phyloP scores from a whole-genome alignment of 129 eudicot genomes.

The Helichrysum umbraculigerum region DNA sequence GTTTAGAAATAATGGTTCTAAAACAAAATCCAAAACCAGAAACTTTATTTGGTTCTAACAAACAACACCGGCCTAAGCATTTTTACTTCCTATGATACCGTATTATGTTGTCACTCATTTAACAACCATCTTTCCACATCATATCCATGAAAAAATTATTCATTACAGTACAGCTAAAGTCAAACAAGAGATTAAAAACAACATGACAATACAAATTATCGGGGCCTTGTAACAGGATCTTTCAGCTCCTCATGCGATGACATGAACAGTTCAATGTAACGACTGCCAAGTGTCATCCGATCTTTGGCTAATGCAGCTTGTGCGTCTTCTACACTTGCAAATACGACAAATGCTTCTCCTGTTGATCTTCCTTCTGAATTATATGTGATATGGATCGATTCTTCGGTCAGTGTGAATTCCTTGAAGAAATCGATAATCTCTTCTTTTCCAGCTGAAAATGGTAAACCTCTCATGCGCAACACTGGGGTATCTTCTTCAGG shows the following conservation, averaged over 20 bases:
- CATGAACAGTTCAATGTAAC: slow-evolving; percentile 81
- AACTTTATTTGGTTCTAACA: not conserved
- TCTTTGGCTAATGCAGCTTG: slow-evolving; percentile 84
- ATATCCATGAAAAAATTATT: slow-evolving; percentile 17
- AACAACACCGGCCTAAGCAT: not conserved
- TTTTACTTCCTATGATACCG: not conserved
- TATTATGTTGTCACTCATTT: not conserved
- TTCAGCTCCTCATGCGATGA: slow-evolving; percentile 73
- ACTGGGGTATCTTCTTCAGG: slow-evolving; percentile 59
- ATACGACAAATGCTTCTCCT: slow-evolving; percentile 95
- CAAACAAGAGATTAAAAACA: not conserved
- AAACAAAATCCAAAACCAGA: not conserved
- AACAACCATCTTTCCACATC: slow-evolving; percentile 25
- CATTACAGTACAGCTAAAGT: slow-evolving; percentile 16
- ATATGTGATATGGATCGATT: slow-evolving; percentile 55
- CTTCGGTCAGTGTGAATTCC: slow-evolving; percentile 66
- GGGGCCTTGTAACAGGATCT: slow-evolving; percentile 69
- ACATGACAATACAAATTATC: not conserved
- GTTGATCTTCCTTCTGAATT: slow-evolving; percentile 77
- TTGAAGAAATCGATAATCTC: slow-evolving; percentile 84
- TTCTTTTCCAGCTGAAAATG: slow-evolving; percentile 90
- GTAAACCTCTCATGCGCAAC: slow-evolving; percentile 91
- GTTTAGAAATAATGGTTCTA: not conserved
- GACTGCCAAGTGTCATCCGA: slow-evolving; percentile 95
- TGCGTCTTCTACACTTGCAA: slow-evolving; percentile 68